A percentile compares a stretch with the other conserved stretches of the same genome.
Evolutionary conservation across 1,284 basidiomycete genomes (phyloP).

Genomic region (Rhodotorula sp.): DNA sequence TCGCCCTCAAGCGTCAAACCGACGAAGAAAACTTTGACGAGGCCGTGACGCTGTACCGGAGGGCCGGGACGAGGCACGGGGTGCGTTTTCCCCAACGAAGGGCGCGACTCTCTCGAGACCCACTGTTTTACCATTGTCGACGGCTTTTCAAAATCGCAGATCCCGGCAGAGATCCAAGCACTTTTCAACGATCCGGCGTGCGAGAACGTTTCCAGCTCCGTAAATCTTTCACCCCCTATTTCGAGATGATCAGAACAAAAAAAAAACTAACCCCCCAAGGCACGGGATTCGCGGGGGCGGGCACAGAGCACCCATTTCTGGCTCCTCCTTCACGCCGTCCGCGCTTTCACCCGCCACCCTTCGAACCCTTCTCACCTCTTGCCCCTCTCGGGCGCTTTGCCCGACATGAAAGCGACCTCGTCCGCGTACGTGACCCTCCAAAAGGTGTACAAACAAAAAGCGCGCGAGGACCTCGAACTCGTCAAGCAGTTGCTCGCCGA

Average conservation of each 20-base stretch:
- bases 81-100: slow-evolving; percentile 56
- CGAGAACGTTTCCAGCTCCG: slow-evolving; percentile 49
- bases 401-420: slow-evolving; percentile 95
- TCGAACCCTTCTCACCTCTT: slow-evolving; percentile 55
- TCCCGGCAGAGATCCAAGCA: slow-evolving; percentile 64
- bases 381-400: slow-evolving; percentile 68
- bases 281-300: no score
- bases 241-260: no score
- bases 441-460: slow-evolving; percentile 67
- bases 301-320: slow-evolving; percentile 66
- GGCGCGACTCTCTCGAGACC: no score
- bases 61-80: slow-evolving; percentile 62
- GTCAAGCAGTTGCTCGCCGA: slow-evolving; percentile 46
- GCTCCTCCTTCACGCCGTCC: slow-evolving; percentile 77
- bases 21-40: slow-evolving; percentile 98
- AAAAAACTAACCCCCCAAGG: no score
- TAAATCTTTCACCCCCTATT: slow-evolving; percentile 40
- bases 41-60: slow-evolving; percentile 59
- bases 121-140: neutral
- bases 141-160: slow-evolving; percentile 43
- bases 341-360: slow-evolving; percentile 57
- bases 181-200: slow-evolving; percentile 66
- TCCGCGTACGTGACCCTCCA: slow-evolving; percentile 75
- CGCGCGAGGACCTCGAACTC: slow-evolving; percentile 64
- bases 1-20: slow-evolving; percentile 60